Conservation (phyloP, 352 stramenopile genomes). For the Globisporangium camurandrum region DNA sequence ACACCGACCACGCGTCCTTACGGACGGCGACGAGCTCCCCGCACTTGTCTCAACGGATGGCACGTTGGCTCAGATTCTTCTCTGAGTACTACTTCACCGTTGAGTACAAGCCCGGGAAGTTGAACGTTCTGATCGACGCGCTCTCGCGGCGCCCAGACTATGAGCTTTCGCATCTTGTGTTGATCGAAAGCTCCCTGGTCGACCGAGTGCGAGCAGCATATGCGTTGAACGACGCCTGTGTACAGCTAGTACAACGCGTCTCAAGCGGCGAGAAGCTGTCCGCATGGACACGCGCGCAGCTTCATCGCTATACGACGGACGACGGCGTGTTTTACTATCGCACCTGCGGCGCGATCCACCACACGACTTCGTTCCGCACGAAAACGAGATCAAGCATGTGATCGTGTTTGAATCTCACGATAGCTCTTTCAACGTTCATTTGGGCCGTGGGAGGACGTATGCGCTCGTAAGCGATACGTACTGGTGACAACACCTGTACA, state of each 20-base stretch:
- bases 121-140: background rate
- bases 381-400: background rate
- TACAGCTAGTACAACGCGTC: background rate
- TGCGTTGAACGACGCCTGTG: background rate
- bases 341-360: background rate
- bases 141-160: no score
- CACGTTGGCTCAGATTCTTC: background rate
- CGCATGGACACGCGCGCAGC: no score
- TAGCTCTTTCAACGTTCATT: background rate
- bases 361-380: background rate
- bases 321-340: background rate
- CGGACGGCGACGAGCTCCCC: background rate
- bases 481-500: no score
- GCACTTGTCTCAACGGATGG: no score
- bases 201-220: background rate
- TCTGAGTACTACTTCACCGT: background rate
- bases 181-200: no score
- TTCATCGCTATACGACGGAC: background rate
- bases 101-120: background rate
- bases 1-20: background rate
- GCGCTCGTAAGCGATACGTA: no score
- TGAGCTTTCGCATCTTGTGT: no score
- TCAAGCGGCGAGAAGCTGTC: background rate
- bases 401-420: background rate
- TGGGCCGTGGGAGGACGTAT: background rate